Percentiles rank a stretch among this genome's conserved stretches.
These are phyloP conservation scores for Tagetes erecta DNA, from an alignment of 129 eudicot species.

Conservation along the genomic window DNA sequence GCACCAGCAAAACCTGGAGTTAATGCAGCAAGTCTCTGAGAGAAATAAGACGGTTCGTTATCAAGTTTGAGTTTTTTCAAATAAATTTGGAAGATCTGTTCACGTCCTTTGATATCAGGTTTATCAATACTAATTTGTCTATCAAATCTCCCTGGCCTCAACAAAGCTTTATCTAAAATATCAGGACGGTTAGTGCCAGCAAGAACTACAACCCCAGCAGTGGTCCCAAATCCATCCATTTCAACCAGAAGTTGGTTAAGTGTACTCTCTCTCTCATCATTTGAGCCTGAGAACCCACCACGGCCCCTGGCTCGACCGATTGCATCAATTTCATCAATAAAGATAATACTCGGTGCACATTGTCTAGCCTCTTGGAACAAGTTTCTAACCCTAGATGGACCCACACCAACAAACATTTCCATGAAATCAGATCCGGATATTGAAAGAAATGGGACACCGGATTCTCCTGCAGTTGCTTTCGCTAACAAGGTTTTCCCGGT, in stretches of 20 bases:
- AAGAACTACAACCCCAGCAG: conserved; percentile 91
- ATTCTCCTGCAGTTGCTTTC: conserved; percentile 96
- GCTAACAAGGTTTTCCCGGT: conserved; percentile 93
- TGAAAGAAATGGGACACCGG: conserved; percentile 86
- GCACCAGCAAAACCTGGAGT: conserved; percentile 99
- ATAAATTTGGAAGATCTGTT: conserved; percentile 81
- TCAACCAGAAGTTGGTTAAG: conserved; percentile 90
- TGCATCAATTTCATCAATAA: conserved; percentile 96
- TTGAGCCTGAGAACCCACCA: conserved; percentile 78
- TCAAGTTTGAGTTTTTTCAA: conserved; percentile 78
- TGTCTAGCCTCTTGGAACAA: conserved; percentile 91
- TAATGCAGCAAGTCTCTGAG: conserved; percentile 89
- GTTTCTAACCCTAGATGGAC: conserved; percentile 93
- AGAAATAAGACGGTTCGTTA: conserved; percentile 74
- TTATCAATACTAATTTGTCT: conserved; percentile 81
- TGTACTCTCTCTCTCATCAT: conserved; percentile 89
- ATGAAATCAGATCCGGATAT: conserved; percentile 90
- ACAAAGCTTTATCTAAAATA: conserved; percentile 85
- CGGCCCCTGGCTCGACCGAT: conserved; percentile 94
- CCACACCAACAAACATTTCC: conserved; percentile 99
- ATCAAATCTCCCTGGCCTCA: conserved; percentile 95
- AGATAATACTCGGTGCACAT: conserved; percentile 88
- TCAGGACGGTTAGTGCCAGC: conserved; percentile 94
- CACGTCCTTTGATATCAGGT: conserved; percentile 92
- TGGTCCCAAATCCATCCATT: conserved; percentile 96